These are phyloP conservation scores for Arachnopeziza araneosa DNA, from an alignment of 2,329 filamentous ascomycete genomes.

Conservation along the genomic window DNA sequence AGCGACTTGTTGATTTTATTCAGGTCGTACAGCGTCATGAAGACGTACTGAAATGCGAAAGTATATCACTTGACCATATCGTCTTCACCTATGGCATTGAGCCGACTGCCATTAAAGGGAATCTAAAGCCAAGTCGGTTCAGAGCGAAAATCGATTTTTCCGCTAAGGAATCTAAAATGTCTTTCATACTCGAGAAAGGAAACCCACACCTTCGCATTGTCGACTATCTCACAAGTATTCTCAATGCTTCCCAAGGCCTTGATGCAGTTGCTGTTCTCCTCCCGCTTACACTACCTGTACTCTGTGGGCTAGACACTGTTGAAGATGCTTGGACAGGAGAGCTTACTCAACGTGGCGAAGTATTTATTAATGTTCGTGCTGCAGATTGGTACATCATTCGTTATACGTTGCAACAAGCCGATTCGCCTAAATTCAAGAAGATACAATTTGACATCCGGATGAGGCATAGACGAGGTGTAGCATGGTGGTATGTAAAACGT, in stretches of 20 bases:
- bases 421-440: slow-evolving; percentile 27
- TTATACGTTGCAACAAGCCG: slow-evolving; percentile 34
- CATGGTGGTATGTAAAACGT: slow-evolving; percentile 30
- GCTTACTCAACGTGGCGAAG: slow-evolving; percentile 37
- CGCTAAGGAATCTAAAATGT: slow-evolving; percentile 39
- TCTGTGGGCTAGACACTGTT: slow-evolving; percentile 55
- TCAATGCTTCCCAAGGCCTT: slow-evolving; percentile 48
- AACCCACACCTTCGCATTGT: slow-evolving; percentile 64
- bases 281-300: slow-evolving; percentile 57
- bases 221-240: slow-evolving; percentile 51
- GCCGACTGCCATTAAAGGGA: slow-evolving; percentile 16
- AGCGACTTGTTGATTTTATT: slow-evolving; percentile 65
- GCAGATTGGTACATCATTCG: slow-evolving; percentile 53
- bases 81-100: slow-evolving; percentile 58
- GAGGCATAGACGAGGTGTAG: slow-evolving; percentile 40
- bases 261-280: slow-evolving; percentile 49
- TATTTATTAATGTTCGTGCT: slow-evolving; percentile 48
- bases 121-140: slow-evolving; percentile 32
- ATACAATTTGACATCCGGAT: slow-evolving; percentile 50
- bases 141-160: slow-evolving; percentile 54
- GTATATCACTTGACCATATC: slow-evolving; percentile 56
- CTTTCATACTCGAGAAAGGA: slow-evolving; percentile 51
- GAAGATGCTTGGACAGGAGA: slow-evolving; percentile 46
- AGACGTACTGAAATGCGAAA: slow-evolving; percentile 50
- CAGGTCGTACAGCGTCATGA: slow-evolving; percentile 55